A percentile compares a stretch with the other conserved stretches of the same genome.
These are phyloP conservation scores for Cicer cuneatum DNA, from an alignment of 306 rosid genomes.

Conservation along the genomic window DNA sequence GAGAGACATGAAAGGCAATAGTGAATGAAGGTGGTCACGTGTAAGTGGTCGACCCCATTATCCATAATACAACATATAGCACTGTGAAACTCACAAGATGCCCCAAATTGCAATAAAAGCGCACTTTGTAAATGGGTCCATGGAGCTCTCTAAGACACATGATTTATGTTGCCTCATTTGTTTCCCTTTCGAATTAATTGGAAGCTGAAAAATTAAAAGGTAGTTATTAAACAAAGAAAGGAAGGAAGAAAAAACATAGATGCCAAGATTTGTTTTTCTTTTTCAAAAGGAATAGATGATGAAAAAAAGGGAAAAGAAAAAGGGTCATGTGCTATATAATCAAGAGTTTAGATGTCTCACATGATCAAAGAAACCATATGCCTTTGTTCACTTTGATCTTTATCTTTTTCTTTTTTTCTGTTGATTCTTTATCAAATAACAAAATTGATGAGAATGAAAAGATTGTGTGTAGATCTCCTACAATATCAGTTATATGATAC, in stretches of 20 bases:
- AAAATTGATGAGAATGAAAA: constrained; percentile 19
- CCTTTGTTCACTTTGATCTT: constrained; percentile 43
- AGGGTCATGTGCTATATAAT: constrained; percentile 38
- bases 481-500: too few species aligned
- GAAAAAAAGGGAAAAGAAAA: background rate
- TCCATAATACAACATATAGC: constrained; percentile 17
- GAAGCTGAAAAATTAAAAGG: constrained; percentile 43
- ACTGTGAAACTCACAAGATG: constrained; percentile 33
- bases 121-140: constrained; percentile 32
- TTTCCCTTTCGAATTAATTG: constrained; percentile 23
- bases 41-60: constrained; percentile 57
- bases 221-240: background rate
- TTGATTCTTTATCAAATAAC: constrained; percentile 23
- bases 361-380: constrained; percentile 47
- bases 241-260: constrained; percentile 15
- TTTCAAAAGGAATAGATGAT: constrained; percentile 22
- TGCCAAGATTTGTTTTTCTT: constrained; percentile 13
- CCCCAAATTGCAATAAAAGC: constrained; percentile 39
- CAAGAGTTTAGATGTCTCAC: constrained; percentile 49
- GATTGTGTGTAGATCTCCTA: background rate
- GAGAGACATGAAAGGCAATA: constrained; percentile 59
- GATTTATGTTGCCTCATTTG: constrained; percentile 47
- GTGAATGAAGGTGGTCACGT: constrained; percentile 60
- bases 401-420: constrained; percentile 22
- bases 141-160: constrained; percentile 8